Evolutionary conservation across 208 protist species (phyloP).

Genomic region (Lotmaria passim): DNA sequence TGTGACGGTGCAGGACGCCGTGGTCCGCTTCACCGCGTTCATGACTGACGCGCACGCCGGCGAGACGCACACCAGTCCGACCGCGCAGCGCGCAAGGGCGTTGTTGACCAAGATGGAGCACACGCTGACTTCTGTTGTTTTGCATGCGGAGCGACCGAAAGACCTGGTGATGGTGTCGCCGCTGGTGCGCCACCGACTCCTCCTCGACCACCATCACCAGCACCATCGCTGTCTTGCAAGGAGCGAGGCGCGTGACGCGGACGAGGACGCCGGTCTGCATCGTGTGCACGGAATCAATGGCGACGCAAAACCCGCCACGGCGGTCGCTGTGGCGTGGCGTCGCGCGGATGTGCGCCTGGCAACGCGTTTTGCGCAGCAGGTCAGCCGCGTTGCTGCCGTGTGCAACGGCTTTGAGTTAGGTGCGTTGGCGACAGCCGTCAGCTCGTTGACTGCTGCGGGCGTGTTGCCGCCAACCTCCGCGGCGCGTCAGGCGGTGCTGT

Average conservation of each 20-base stretch:
- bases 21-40: conserved; percentile 7
- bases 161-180: conserved; percentile 24
- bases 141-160: conserved; percentile 5
- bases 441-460: conserved; percentile 20
- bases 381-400: conserved; percentile 6
- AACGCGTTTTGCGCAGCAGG: conserved; percentile 18
- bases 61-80: background rate
- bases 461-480: background rate
- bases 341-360: conserved; percentile 27
- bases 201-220: no score
- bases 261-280: background rate
- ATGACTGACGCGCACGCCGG: background rate
- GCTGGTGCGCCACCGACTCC: conserved; percentile 25
- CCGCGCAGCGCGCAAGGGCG: background rate
- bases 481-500: conserved; percentile 6
- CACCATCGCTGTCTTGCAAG: background rate
- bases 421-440: conserved; percentile 34
- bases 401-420: conserved; percentile 40
- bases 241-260: background rate
- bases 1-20: conserved; percentile 8
- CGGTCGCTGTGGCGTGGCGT: background rate
- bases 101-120: conserved; percentile 9
- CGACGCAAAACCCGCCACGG: no score
- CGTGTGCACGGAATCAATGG: background rate
- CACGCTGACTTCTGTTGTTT: conserved; percentile 3